Evolutionary conservation across 2,329 filamentous ascomycete genomes (phyloP), one percentile per base, ranked within the genome.

Genomic region (Pseudogymnoascus sp.): DNA sequence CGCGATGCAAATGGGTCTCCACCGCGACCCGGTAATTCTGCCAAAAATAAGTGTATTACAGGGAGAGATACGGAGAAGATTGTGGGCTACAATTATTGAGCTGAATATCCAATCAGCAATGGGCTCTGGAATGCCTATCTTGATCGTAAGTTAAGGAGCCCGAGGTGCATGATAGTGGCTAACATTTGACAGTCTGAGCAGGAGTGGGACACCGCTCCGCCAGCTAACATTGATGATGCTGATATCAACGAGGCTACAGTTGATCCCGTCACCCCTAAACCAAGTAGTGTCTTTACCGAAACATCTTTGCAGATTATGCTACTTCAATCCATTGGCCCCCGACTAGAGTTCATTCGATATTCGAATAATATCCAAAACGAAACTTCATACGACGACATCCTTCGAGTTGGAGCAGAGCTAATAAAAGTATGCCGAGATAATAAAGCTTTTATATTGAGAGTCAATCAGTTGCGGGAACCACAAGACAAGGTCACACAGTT

Each of bases 61-160:
- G 17, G 74, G 77, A 0, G 83, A 86, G 69, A 77, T 85, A 69
- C 76, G 82, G 1, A 74, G 82, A 3, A 74, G 83, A 2, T 67
- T 85, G 0, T 85, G 83, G 83, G 77, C 78, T 5, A 82, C 81
- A 0, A 76, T 83, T 9, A 62, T 84, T 4, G 82, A 85, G 67
- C 69, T 84, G 2, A 77, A 78, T n/a, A 61, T 84, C 10, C 79
- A 83, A 66, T 73, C 76, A 1, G 76, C 79, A 17, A 71, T 83
- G 24, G 78, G 81, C 61, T 76, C 79, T 0, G 81, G 82, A 0
- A 78, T 79, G 0, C 76, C 77, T 1, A 79, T 81, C 2, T 70
- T 82, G 6, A 71, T 84, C 6, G 47, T 54, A 33, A 33, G 47
- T 33, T 4, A 17, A 17, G n/a, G 31, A 54, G 8, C 47, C 6